Evolutionary conservation across 2,329 filamentous ascomycete genomes (phyloP), one percentile per base, ranked within the genome.

Genomic region (Penicillium brasilianum): DNA sequence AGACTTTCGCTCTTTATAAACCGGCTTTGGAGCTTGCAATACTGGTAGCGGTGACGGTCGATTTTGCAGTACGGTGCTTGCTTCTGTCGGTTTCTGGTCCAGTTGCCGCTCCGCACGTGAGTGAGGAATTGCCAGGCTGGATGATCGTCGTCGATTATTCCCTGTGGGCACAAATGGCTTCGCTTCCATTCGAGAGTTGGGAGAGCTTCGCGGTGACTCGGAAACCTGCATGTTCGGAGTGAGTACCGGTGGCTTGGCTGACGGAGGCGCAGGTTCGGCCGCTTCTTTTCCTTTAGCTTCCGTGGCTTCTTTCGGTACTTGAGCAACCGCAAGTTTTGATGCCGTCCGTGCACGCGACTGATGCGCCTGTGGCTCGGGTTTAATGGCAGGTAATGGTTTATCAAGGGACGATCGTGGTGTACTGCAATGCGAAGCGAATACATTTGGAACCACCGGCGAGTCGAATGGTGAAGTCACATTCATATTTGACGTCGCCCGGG

Each of bases 371-470:
- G 32, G 25, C 34, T 68, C 65, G 1, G 61, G 49, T 22, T 64
- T 69, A 55, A 70, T 66, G 1, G 65, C 57, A 39, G 68, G 68
- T 6, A 70, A 58, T 13, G 68, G 67, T 39, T 69, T 70, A 14
- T 70, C 67, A 7, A 66, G 60, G 1, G 63, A 67, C 32, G 65
- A 67, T 10, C 53, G 56, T 2, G 65, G 64, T 3, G 64, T 67
- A 46, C 59, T 59, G 1, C 58, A 59, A 10, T 32, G 55, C 9
- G 63, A 60, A 10, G 48, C 44, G 22, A 66, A 66, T 3, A 62
- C 13, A 41, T 61, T 66, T 2, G 60, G 37, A 9, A 64, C 58
- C 0, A 61, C 37, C 0, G 62, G 53, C 1, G 66, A 68, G 30
- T 61, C 59, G 11, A 66, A 63, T 1, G 62, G 63, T 14, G 65